A percentile compares a stretch with the other conserved stretches of the same genome.
Evolutionary conservation across 768 basidiomycete species (phyloP).

Genomic region (Boletus reticulatus): DNA sequence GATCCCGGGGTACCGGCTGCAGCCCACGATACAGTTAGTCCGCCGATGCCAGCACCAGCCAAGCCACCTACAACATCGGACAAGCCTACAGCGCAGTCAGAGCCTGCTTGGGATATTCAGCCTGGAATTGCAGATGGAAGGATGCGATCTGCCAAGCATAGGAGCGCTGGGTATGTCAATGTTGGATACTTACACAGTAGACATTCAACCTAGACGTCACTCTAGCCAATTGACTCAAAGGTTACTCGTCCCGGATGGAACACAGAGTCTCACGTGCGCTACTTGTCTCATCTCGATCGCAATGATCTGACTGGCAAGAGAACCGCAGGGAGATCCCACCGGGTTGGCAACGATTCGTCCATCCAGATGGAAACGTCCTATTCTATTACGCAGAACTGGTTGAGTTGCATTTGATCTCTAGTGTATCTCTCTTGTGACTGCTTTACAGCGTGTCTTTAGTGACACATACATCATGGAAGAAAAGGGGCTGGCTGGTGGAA

Average conservation of each 20-base stretch:
- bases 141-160: background rate
- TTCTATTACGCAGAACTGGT: background rate
- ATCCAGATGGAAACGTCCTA: background rate
- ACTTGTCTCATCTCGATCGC: background rate
- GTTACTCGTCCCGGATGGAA: background rate
- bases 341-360: background rate
- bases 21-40: no score
- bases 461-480: background rate
- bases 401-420: background rate
- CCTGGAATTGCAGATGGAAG: background rate
- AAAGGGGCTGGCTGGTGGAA: background rate
- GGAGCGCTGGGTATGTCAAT: background rate
- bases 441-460: background rate
- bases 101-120: background rate
- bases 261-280: background rate
- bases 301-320: background rate
- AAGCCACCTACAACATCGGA: no score
- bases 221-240: no score
- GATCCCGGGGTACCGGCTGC: no score
- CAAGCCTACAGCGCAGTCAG: no score
- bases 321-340: background rate
- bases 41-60: no score
- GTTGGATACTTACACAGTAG: background rate
- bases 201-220: background rate
- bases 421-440: background rate